Evolutionary conservation across 371 early-diverging fungal species (phyloP).

Genomic region (Vavraia culicis): DNA sequence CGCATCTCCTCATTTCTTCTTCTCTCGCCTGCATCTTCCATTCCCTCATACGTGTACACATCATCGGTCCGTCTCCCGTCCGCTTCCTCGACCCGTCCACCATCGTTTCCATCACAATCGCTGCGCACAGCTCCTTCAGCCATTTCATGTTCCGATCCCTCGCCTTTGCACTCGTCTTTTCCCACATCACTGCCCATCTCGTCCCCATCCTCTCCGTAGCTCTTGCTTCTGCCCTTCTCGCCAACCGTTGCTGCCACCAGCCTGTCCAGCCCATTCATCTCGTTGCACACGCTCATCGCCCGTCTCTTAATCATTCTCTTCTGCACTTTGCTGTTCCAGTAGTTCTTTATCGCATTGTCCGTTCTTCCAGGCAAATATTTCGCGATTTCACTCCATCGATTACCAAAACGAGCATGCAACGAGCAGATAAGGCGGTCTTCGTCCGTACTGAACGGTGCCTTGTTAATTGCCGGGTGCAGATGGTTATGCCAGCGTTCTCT

Average conservation of each 20-base stretch:
- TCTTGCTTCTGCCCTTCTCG: neutral
- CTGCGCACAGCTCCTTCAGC: neutral
- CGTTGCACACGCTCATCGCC: conserved; percentile 31
- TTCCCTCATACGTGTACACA: too few relatives aligned
- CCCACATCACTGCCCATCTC: too few relatives aligned
- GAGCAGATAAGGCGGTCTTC: conserved; percentile 37
- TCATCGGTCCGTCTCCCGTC: too few relatives aligned
- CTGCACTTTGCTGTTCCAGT: conserved; percentile 42
- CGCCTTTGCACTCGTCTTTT: neutral
- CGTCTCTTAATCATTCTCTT: conserved; percentile 30
- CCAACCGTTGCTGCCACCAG: neutral
- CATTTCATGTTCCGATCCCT: neutral
- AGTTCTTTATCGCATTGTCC: conserved; percentile 45
- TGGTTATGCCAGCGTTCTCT: conserved; percentile 46
- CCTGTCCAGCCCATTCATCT: conserved; percentile 20
- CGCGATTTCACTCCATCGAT: conserved; percentile 43
- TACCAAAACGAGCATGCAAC: conserved; percentile 40
- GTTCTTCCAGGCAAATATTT: conserved; percentile 43
- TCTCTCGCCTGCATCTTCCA: too few relatives aligned
- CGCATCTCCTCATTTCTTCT: too few relatives aligned
- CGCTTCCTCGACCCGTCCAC: neutral
- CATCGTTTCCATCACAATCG: neutral
- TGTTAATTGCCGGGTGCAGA: conserved; percentile 42
- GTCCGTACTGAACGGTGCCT: conserved; percentile 39
- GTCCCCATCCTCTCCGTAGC: neutral